Conservation (phyloP, 768 basidiomycete genomes). For the Chalciporus sphaerocephalus region DNA sequence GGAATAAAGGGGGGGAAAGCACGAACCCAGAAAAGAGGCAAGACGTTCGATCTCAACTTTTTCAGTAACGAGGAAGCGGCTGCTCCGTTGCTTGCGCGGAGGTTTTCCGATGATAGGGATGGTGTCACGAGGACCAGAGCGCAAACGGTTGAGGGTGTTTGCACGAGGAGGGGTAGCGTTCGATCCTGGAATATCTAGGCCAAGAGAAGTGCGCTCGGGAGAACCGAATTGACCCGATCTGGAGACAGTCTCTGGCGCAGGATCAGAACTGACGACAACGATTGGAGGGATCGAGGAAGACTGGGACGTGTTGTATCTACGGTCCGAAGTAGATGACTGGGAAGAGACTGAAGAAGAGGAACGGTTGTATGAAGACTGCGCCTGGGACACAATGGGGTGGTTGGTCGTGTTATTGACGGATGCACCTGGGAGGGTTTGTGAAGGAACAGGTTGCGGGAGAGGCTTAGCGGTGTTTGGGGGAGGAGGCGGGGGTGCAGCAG, state of each 20-base stretch:
- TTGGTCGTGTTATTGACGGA: slow-evolving; percentile 34
- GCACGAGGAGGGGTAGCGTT: slow-evolving; percentile 60
- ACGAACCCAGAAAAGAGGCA: slow-evolving; percentile 78
- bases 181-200: slow-evolving; percentile 41
- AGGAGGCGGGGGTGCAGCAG: slow-evolving; percentile 50
- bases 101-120: slow-evolving; percentile 96
- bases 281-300: slow-evolving; percentile 68
- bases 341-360: slow-evolving; percentile 40
- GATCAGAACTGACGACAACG: slow-evolving; percentile 80
- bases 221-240: slow-evolving; percentile 40
- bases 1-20: slow-evolving; percentile 5
- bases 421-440: slow-evolving; percentile 35
- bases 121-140: slow-evolving; percentile 87
- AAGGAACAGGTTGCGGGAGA: slow-evolving; percentile 48
- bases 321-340: slow-evolving; percentile 47
- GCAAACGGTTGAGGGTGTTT: slow-evolving; percentile 66
- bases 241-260: slow-evolving; percentile 43
- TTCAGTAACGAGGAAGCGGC: slow-evolving; percentile 93
- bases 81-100: slow-evolving; percentile 95
- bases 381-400: slow-evolving; percentile 41
- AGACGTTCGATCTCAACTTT: slow-evolving; percentile 94
- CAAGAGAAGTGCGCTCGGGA: slow-evolving; percentile 46
- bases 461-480: slow-evolving; percentile 65
- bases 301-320: slow-evolving; percentile 44
- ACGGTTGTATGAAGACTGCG: slow-evolving; percentile 38